Evolutionary conservation across 1,139 yeast genomes (phyloP).

Genomic region (Eremothecium gossypii): DNA sequence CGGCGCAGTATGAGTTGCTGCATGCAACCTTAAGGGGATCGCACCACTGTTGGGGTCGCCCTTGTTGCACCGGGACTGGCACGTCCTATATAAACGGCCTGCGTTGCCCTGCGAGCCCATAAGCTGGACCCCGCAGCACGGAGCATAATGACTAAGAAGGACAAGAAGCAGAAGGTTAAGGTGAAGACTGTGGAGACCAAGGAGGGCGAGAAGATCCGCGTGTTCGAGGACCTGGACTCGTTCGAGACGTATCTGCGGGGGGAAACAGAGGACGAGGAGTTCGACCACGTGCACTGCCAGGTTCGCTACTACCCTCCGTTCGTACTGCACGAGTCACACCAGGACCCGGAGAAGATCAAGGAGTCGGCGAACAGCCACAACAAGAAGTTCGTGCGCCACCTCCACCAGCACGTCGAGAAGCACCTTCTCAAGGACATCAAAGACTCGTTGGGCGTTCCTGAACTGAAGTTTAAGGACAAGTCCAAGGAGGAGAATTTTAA

Average conservation of each 20-base stretch:
- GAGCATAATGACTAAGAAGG: conserved; percentile 22
- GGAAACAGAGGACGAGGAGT: conserved; percentile 70
- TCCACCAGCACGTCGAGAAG: conserved; percentile 66
- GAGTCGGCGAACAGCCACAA: conserved; percentile 66
- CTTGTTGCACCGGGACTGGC: too few relatives aligned
- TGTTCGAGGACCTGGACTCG: conserved; percentile 53
- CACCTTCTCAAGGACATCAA: conserved; percentile 61
- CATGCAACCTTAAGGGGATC: too few relatives aligned
- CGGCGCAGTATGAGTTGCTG: too few relatives aligned
- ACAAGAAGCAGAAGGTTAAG: conserved; percentile 22
- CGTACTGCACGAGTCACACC: conserved; percentile 55
- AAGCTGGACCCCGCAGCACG: too few relatives aligned
- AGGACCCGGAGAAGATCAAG: conserved; percentile 63
- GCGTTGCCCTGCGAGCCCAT: too few relatives aligned
- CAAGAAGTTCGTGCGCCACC: conserved; percentile 61
- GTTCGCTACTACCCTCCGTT: conserved; percentile 66
- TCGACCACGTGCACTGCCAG: conserved; percentile 59
- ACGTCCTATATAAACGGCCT: too few relatives aligned
- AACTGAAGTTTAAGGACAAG: conserved; percentile 44
- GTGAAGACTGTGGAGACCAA: conserved; percentile 22
- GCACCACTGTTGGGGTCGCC: too few relatives aligned
- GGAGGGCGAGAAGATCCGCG: conserved; percentile 27
- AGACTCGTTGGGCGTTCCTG: conserved; percentile 46
- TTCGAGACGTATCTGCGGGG: conserved; percentile 60
- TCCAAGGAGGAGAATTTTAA: conserved; percentile 41